phyloP scores from a whole-genome alignment of 768 basidiomycete genomes.

The Phallus indusiatus region DNA sequence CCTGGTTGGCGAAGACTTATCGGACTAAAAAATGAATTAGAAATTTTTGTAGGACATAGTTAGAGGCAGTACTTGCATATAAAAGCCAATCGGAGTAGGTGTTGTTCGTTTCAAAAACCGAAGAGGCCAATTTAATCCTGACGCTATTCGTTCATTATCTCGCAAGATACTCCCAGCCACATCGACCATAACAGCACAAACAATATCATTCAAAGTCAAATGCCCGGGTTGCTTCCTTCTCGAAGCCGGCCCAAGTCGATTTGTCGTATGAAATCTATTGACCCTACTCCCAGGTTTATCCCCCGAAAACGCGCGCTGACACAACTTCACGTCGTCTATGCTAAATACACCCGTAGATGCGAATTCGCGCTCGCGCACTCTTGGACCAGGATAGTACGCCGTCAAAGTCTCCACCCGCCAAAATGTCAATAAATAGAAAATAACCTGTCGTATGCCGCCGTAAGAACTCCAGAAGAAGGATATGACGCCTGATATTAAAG shows the following conservation, averaged over 20 bases:
- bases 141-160: background rate
- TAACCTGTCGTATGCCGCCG: background rate
- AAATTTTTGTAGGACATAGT: background rate
- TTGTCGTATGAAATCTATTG: background rate
- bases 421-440: background rate
- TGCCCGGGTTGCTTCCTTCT: background rate
- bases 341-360: background rate
- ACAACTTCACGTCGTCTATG: background rate
- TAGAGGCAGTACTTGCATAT: background rate
- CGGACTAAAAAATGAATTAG: background rate
- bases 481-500: background rate
- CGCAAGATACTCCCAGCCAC: background rate
- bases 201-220: constrained; percentile 1
- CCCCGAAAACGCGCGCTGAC: constrained; percentile 3
- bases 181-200: constrained; percentile 3
- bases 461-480: constrained; percentile 4
- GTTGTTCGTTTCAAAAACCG: background rate
- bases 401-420: background rate
- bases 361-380: background rate
- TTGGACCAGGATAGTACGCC: background rate
- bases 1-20: background rate
- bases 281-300: background rate
- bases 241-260: no score
- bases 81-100: background rate
- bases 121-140: background rate